Percentiles rank a stretch among this genome's conserved stretches.
Evolutionary conservation across 768 basidiomycete genomes (phyloP).

Genomic region (Polyporus arcularius): DNA sequence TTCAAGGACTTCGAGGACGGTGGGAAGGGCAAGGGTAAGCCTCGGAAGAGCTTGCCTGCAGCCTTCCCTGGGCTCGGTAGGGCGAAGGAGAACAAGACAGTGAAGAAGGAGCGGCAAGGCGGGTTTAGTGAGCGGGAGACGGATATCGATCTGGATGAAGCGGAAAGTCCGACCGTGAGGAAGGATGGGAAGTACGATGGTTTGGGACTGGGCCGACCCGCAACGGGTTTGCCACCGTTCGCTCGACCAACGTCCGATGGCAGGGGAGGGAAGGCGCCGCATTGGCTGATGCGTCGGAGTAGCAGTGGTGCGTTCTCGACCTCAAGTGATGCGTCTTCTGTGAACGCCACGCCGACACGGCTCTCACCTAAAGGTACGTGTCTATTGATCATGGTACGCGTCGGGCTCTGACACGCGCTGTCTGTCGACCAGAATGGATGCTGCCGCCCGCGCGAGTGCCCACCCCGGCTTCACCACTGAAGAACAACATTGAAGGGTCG

Average conservation of each 20-base stretch:
- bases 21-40: conserved; percentile 49
- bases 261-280: conserved; percentile 36
- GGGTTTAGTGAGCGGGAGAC: conserved; percentile 13
- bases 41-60: conserved; percentile 75
- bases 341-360: conserved; percentile 63
- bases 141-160: conserved; percentile 61
- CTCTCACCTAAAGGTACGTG: conserved; percentile 48
- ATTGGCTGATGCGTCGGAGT: conserved; percentile 73
- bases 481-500: conserved; percentile 37
- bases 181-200: conserved; percentile 58
- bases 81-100: conserved; percentile 29
- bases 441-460: conserved; percentile 52
- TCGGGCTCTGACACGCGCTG: conserved; percentile 4
- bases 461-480: conserved; percentile 50
- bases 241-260: conserved; percentile 21
- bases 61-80: conserved; percentile 54
- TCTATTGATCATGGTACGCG: neutral
- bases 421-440: conserved; percentile 50
- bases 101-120: conserved; percentile 11
- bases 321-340: conserved; percentile 61
- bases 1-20: conserved; percentile 43
- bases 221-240: conserved; percentile 21
- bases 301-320: conserved; percentile 84
- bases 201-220: conserved; percentile 66
- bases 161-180: conserved; percentile 62